Base-by-base conservation (phyloP, 2,329 filamentous ascomycete species). In the Ceratocystis colombiana region DNA sequence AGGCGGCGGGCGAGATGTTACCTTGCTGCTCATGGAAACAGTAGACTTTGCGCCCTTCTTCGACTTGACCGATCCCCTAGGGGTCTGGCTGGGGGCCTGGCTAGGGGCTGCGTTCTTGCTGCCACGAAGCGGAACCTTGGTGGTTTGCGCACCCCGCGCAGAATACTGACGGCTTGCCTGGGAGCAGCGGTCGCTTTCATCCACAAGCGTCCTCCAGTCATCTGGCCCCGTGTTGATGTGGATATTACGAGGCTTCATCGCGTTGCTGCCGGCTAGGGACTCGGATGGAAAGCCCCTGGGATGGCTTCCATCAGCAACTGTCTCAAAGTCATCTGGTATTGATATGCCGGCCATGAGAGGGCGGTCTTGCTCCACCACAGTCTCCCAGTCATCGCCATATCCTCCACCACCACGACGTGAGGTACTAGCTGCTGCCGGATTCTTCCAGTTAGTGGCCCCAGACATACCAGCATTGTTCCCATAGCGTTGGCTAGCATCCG, bases 1-100 rank as follows among this genome's bases (percentile, higher is more conserved):
- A 10, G 78, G 77, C 3, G 74, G 72, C 2, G 73, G 73, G 65
- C 79, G 80, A 25, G 71, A 71, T 0, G 79, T 78, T 28, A 79
- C 71, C n/a, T 68, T 66, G 28, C 67, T 68, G 45, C 62, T 66
- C 57, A 55, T 64, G 3, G 67, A 68, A 5, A 55, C 37, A 3
- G 59, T 45, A 1, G 67, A 66, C 55, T 33, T 37, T 28, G 55
- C 55, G 28, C 55, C 7, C 7, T 22, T 53, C n/a, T 37, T 59
- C 6, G 28, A 59, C 28, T 37, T 30, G 28, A 15, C 28, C 25
- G 55, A 33, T n/a, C 17, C 17, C 55, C 22, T 20, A 4, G 45
- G 44, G 15, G 61, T 30, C 53, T 62, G 61, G 53, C 67, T 68
- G 22, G 44, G 45, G 17, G 61, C 44, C 53, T 62, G 61, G 46